These are phyloP conservation scores for Diophrys sp. DNA, from an alignment of 73 alveolate genomes.

Conservation along the genomic window DNA sequence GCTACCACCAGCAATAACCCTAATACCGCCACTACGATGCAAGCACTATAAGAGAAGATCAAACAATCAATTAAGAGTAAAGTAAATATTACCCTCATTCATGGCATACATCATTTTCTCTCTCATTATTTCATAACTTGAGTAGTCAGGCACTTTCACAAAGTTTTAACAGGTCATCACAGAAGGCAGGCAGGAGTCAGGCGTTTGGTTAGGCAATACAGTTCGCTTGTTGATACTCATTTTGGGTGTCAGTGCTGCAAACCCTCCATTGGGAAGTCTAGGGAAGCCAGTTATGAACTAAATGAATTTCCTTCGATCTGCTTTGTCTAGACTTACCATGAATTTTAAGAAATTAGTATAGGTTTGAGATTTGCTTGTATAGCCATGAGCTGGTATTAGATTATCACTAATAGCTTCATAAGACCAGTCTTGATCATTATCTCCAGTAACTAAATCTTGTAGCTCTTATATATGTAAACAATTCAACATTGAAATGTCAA, in stretches of 20 bases:
- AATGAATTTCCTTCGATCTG: slow-evolving; percentile 68
- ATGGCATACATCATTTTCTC: slow-evolving; percentile 67
- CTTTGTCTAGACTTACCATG: not conserved
- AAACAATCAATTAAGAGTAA: slow-evolving; percentile 61
- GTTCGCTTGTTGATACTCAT: slow-evolving; percentile 89
- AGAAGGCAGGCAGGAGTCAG: slow-evolving; percentile 73
- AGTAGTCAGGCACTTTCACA: slow-evolving; percentile 92
- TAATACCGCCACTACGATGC: not conserved
- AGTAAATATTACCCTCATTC: slow-evolving; percentile 82
- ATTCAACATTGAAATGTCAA: slow-evolving; percentile 66
- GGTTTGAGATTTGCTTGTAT: slow-evolving; percentile 52
- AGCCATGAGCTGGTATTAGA: slow-evolving; percentile 86
- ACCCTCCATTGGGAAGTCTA: slow-evolving; percentile 95
- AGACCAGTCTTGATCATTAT: slow-evolving; percentile 64
- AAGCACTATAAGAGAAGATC: not conserved
- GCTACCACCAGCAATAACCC: slow-evolving; percentile 25
- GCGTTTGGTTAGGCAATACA: slow-evolving; percentile 41
- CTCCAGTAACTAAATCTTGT: slow-evolving; percentile 82
- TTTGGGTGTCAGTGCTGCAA: slow-evolving; percentile 87
- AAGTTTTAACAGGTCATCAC: slow-evolving; percentile 87
- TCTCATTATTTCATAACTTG: slow-evolving; percentile 56
- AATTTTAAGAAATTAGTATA: slow-evolving; percentile 33
- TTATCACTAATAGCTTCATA: slow-evolving; percentile 41
- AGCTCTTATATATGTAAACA: slow-evolving; percentile 74
- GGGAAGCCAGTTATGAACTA: slow-evolving; percentile 89